These are phyloP conservation scores for Hypsizygus ulmarius DNA, from an alignment of 1,284 basidiomycete species.

Conservation along the genomic window DNA sequence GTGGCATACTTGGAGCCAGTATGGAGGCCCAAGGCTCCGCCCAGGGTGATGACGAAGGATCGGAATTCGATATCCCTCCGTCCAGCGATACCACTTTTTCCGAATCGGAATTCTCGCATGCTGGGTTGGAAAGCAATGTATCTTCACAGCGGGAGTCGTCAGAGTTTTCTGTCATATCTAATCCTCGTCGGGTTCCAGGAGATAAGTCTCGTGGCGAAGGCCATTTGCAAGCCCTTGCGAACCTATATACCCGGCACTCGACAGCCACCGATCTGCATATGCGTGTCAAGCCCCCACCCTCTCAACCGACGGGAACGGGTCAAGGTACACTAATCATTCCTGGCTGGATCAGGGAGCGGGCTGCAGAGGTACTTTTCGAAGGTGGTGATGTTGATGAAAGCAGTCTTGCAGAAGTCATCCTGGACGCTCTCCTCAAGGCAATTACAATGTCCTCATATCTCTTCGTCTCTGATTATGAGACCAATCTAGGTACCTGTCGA, in stretches of 20 bases:
- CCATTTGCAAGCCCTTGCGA: slow-evolving; percentile 61
- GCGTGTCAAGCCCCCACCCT: slow-evolving; percentile 59
- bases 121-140: slow-evolving; percentile 47
- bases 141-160: slow-evolving; percentile 55
- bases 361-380: slow-evolving; percentile 89
- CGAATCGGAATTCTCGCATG: slow-evolving; percentile 63
- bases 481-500: slow-evolving; percentile 78
- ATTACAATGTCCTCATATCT: not conserved
- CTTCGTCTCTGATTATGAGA: slow-evolving; percentile 1
- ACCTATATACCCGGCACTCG: slow-evolving; percentile 69
- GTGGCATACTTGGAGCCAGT: slow-evolving; percentile 43
- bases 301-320: slow-evolving; percentile 66
- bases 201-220: slow-evolving; percentile 41
- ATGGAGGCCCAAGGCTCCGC: slow-evolving; percentile 40
- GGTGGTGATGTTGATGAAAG: slow-evolving; percentile 84
- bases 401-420: slow-evolving; percentile 77
- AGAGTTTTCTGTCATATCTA: slow-evolving; percentile 55
- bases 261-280: slow-evolving; percentile 70
- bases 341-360: slow-evolving; percentile 92
- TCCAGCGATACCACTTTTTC: slow-evolving; percentile 52
- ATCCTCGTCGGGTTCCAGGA: slow-evolving; percentile 29
- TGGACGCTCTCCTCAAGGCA: slow-evolving; percentile 79
- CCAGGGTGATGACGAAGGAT: slow-evolving; percentile 42
- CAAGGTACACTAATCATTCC: slow-evolving; percentile 83
- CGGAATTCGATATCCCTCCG: slow-evolving; percentile 55